These are phyloP conservation scores for Apiosordaria backusii DNA, from an alignment of 495 filamentous ascomycete genomes.

Conservation along the genomic window DNA sequence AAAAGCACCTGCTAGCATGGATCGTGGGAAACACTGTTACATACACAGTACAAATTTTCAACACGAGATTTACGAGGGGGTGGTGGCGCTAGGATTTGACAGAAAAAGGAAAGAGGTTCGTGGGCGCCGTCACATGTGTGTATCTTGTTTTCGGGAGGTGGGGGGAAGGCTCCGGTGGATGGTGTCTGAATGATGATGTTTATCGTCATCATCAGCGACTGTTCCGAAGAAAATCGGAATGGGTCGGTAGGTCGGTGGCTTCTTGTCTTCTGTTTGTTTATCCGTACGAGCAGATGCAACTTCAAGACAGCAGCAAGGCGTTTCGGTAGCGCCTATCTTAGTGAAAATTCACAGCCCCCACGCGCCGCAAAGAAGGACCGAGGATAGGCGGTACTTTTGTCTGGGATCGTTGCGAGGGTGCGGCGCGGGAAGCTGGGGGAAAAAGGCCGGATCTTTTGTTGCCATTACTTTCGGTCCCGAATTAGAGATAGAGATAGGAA, in stretches of 20 bases:
- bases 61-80: not conserved
- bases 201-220: not conserved
- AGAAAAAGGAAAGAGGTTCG: not conserved
- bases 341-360: not conserved
- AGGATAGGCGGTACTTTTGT: not conserved
- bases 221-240: too few species aligned
- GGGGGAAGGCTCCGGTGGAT: not conserved
- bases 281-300: not conserved
- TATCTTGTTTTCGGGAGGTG: not conserved
- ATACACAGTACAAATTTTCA: not conserved
- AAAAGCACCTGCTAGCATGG: too few species aligned
- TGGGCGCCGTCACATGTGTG: not conserved
- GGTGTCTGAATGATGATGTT: too few species aligned
- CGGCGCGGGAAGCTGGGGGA: not conserved
- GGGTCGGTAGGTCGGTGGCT: too few species aligned
- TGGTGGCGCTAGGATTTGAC: not conserved
- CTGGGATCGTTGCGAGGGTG: not conserved
- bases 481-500: too few species aligned
- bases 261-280: too few species aligned
- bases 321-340: not conserved
- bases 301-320: not conserved
- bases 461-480: too few species aligned
- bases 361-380: not conserved
- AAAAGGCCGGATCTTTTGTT: too few species aligned
- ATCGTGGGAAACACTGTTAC: not conserved